A percentile compares a stretch with the other conserved stretches of the same genome.
These are phyloP conservation scores for Phytopythium montanum DNA, from an alignment of 352 stramenopile species.

Conservation along the genomic window DNA sequence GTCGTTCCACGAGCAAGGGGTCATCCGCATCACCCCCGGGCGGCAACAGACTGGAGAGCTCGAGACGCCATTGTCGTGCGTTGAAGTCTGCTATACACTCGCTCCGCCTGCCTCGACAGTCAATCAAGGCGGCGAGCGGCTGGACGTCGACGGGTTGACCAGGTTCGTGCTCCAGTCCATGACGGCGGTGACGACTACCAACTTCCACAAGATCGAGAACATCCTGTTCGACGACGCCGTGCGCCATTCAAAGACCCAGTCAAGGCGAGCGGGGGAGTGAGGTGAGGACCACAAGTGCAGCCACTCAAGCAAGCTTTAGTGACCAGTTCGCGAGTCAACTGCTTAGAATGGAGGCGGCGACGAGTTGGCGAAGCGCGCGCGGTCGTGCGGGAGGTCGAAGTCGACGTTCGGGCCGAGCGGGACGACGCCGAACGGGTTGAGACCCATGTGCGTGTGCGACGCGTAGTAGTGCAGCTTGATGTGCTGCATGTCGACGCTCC, in stretches of 20 bases:
- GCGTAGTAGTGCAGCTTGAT: constrained; percentile 97
- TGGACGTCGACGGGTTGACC: not conserved
- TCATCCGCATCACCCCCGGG: constrained; percentile 1
- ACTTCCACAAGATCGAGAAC: constrained; percentile 11
- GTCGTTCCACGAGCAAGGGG: constrained; percentile 1
- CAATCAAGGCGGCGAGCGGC: not conserved
- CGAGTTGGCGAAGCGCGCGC: constrained; percentile 44
- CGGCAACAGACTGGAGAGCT: not conserved
- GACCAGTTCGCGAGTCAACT: too few relatives aligned
- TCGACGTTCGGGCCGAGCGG: constrained; percentile 69
- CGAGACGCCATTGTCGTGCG: not conserved
- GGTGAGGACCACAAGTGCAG: too few relatives aligned
- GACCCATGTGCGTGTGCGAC: constrained; percentile 89
- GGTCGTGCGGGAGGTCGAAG: constrained; percentile 56
- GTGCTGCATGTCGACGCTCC: constrained; percentile 93
- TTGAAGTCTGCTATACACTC: constrained; percentile 3
- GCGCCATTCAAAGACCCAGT: not conserved
- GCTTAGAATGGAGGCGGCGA: constrained; percentile 28
- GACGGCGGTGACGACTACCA: not conserved
- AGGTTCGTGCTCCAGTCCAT: constrained; percentile 8
- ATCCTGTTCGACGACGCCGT: not conserved
- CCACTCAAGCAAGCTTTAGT: too few relatives aligned
- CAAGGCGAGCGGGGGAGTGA: not conserved
- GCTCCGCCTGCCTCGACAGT: not conserved
- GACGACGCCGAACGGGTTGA: constrained; percentile 95